Evolutionary conservation across 148 eudicot genomes (phyloP), one percentile per base, ranked within the genome.

Genomic region (Camellia lanceoleosa): DNA sequence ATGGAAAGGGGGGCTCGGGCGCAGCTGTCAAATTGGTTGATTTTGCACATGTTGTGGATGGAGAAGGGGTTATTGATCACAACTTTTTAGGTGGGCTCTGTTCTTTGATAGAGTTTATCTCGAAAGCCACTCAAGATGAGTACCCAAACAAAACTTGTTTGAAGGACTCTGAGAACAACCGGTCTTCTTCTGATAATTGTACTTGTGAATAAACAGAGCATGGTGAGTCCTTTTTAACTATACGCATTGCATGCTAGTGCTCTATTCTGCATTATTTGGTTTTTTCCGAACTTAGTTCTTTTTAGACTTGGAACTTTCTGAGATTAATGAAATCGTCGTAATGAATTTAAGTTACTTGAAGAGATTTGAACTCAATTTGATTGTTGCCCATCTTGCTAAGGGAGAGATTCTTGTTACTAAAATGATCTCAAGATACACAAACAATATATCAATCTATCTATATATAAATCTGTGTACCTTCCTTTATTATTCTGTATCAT

Each of bases 41-140:
- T 87, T 92, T 92, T 80, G 90, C 95, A 38, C 97, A 91, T 91
- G 98, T 91, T 66, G 58, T 80, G 42, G 93, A 92, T 30, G 98
- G 94, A 5, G 68, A 79, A 16, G 99, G 98, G 41, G 84, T 88
- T 44, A 89, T 96, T 72, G 99, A 96, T 84, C 98, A 93, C 75
- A 96, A 94, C 84, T 96, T 93, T 83, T 89, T 96, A 83, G 99
- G 98, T 30, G 99, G 99, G 38, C 88, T 96, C 19, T 93, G 92
- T 87, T 96, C 95, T 38, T 80, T 93, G 69, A 93, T 96, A 86
- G 93, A 92, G 83, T 89, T 93, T 67, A 87, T 95, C 18, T 85
- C 91, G 1, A 97, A 92, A 19, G 82, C 74, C 41, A 2, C 69
- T 46, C 38, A 30, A 43, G 88, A 84, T 20, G 90, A 92, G 75